A percentile compares a stretch with the other conserved stretches of the same genome.
phyloP scores from a whole-genome alignment of 805 yeast species.

The Barnettozyma sp. region DNA sequence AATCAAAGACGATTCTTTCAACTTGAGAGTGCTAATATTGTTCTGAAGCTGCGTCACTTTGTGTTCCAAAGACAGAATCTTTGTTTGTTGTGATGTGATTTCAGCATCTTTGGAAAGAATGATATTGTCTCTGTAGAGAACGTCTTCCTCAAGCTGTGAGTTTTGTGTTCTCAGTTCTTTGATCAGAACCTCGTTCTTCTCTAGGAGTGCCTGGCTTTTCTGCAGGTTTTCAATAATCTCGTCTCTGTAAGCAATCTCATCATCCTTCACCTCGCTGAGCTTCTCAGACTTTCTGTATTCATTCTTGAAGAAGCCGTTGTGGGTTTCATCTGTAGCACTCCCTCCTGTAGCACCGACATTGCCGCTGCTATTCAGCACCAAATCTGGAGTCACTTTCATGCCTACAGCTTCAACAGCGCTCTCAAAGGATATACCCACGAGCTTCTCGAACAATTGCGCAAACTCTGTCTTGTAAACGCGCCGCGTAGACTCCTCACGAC shows the following conservation, averaged over 20 bases:
- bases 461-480: conserved; percentile 30
- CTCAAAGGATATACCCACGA: conserved; percentile 28
- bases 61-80: conserved; percentile 9
- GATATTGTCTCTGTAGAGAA: conserved; percentile 20
- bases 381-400: not conserved
- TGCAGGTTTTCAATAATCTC: conserved; percentile 19
- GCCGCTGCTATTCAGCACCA: not conserved
- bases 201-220: conserved; percentile 8
- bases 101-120: conserved; percentile 14
- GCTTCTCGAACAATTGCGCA: conserved; percentile 25
- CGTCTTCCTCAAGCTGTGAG: conserved; percentile 19
- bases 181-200: conserved; percentile 7
- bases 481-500: conserved; percentile 24
- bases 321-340: too few species aligned
- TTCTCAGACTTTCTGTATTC: conserved; percentile 18
- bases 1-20: conserved; percentile 2
- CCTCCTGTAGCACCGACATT: not conserved
- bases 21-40: conserved; percentile 12
- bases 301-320: conserved; percentile 16
- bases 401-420: conserved; percentile 21
- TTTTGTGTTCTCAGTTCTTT: conserved; percentile 7
- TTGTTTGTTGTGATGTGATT: conserved; percentile 8
- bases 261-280: conserved; percentile 20
- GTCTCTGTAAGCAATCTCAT: conserved; percentile 23
- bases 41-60: conserved; percentile 5